A percentile compares a stretch with the other conserved stretches of the same genome.
Conservation (phyloP, 1,284 basidiomycete genomes). For the Puccinia sorghi region DNA sequence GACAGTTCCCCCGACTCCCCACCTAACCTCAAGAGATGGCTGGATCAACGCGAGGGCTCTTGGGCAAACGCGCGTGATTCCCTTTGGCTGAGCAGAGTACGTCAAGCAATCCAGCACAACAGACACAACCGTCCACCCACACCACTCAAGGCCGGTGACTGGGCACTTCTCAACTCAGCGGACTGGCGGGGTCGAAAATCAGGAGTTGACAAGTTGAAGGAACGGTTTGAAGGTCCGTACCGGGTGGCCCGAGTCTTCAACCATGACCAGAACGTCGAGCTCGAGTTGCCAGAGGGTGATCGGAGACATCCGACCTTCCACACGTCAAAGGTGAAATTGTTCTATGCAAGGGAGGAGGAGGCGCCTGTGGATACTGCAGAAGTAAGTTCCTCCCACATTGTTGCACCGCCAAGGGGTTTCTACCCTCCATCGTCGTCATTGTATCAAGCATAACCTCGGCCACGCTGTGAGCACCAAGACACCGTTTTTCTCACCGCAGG, state of each 20-base stretch:
- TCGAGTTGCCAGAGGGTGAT: background rate
- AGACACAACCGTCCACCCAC: too few species aligned
- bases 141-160: background rate
- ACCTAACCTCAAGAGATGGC: too few species aligned
- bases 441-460: constrained; percentile 3
- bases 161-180: background rate
- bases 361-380: background rate
- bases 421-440: background rate
- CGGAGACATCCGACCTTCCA: background rate
- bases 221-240: background rate
- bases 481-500: background rate
- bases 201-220: background rate
- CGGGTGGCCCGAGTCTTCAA: background rate
- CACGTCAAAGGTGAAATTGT: background rate
- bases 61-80: background rate
- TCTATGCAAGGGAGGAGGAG: background rate
- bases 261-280: background rate
- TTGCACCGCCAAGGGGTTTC: background rate
- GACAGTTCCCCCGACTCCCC: background rate
- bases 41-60: background rate
- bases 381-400: constrained; percentile 4
- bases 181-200: background rate
- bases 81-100: background rate
- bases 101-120: background rate
- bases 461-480: constrained; percentile 16